Evolutionary conservation across 2,329 filamentous ascomycete genomes (phyloP).

Genomic region (Alternaria novae-zelandiae): DNA sequence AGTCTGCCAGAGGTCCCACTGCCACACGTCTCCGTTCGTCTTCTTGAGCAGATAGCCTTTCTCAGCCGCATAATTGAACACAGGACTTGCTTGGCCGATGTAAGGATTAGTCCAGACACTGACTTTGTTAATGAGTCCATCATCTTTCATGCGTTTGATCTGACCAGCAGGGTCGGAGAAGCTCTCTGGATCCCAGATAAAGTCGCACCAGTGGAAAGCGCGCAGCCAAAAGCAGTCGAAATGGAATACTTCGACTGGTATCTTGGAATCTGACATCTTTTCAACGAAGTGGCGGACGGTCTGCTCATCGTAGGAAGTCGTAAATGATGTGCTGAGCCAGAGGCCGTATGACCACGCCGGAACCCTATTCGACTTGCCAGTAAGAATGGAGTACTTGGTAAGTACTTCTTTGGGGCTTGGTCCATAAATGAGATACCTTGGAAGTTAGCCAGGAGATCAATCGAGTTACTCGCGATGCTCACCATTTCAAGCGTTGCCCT

Average conservation of each 20-base stretch:
- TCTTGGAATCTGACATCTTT: conserved; percentile 69
- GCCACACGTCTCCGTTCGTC: conserved; percentile 72
- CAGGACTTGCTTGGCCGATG: conserved; percentile 70
- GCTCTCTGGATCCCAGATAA: conserved; percentile 70
- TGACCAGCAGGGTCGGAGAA: conserved; percentile 73
- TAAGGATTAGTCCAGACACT: conserved; percentile 82
- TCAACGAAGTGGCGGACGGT: conserved; percentile 73
- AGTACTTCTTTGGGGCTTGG: conserved; percentile 75
- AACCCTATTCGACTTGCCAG: conserved; percentile 68
- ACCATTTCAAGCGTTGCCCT: conserved; percentile 72
- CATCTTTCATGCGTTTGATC: conserved; percentile 68
- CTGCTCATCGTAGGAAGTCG: conserved; percentile 73
- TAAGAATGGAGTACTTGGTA: conserved; percentile 69
- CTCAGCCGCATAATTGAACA: conserved; percentile 69
- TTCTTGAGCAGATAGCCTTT: conserved; percentile 74
- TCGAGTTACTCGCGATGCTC: not conserved
- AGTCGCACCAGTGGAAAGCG: conserved; percentile 77
- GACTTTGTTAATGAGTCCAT: conserved; percentile 65
- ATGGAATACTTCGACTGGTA: conserved; percentile 74
- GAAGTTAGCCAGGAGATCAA: not conserved
- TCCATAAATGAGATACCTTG: conserved; percentile 71
- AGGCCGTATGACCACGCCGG: conserved; percentile 78
- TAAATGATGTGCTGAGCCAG: conserved; percentile 79
- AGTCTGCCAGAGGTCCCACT: conserved; percentile 79
- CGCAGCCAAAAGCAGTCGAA: conserved; percentile 82